These are phyloP conservation scores for Hyphopichia burtonii DNA, from an alignment of 1,139 yeast genomes.

Conservation along the genomic window DNA sequence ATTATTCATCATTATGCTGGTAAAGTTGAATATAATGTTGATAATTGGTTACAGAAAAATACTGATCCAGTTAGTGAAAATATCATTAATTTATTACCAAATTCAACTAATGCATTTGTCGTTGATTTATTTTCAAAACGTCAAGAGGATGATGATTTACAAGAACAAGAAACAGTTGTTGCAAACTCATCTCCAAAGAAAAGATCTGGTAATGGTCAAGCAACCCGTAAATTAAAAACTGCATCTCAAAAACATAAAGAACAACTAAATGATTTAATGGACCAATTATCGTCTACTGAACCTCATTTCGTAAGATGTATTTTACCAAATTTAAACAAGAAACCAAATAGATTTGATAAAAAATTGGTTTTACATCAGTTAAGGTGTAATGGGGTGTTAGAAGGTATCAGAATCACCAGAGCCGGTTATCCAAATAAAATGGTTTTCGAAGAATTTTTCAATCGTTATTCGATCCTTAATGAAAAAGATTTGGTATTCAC, in stretches of 20 bases:
- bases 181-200: conserved; percentile 3
- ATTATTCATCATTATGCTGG: conserved; percentile 93
- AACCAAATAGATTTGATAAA: conserved; percentile 71
- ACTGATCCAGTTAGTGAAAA: conserved; percentile 90
- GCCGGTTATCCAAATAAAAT: conserved; percentile 96
- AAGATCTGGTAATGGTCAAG: conserved; percentile 1
- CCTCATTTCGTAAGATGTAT: conserved; percentile 98
- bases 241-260: conserved; percentile 86
- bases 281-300: conserved; percentile 73
- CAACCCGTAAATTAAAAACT: conserved; percentile 57
- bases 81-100: conserved; percentile 54
- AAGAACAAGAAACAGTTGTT: conserved; percentile 5
- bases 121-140: conserved; percentile 18
- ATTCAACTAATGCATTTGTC: conserved; percentile 56
- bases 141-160: conserved; percentile 3
- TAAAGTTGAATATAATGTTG: conserved; percentile 86
- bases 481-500: conserved; percentile 42
- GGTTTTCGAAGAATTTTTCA: conserved; percentile 75
- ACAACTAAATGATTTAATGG: conserved; percentile 71
- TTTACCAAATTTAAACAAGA: conserved; percentile 79
- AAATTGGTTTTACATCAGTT: conserved; percentile 80
- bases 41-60: conserved; percentile 92
- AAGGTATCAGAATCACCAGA: conserved; percentile 95
- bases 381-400: conserved; percentile 95
- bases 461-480: conserved; percentile 68